These are phyloP conservation scores for Neonothopanus nambi DNA, from an alignment of 1,284 basidiomycete species.

Conservation along the genomic window DNA sequence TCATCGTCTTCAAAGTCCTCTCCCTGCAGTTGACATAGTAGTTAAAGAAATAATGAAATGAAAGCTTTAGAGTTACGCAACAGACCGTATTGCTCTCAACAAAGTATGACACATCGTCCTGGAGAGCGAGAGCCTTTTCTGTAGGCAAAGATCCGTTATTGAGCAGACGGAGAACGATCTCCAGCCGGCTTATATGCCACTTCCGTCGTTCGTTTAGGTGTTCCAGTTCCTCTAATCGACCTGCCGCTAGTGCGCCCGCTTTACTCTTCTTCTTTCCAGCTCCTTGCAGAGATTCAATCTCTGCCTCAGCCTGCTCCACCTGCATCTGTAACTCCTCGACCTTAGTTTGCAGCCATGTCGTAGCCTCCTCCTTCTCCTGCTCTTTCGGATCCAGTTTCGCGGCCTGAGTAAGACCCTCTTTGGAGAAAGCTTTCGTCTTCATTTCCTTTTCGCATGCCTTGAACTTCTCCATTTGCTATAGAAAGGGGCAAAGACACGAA, in stretches of 20 bases:
- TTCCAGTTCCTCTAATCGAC: conserved; percentile 84
- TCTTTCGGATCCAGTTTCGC: conserved; percentile 95
- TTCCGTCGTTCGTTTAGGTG: conserved; percentile 89
- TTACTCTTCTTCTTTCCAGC: conserved; percentile 87
- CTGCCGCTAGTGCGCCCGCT: conserved; percentile 56
- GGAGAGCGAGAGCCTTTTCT: conserved; percentile 81
- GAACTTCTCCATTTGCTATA: conserved; percentile 99
- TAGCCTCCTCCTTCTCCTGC: conserved; percentile 92
- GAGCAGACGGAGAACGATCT: conserved; percentile 90
- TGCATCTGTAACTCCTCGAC: conserved; percentile 95
- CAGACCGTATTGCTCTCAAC: conserved; percentile 93
- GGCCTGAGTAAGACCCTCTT: conserved; percentile 95
- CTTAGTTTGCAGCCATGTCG: conserved; percentile 82
- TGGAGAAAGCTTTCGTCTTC: conserved; percentile 99
- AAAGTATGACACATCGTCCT: conserved; percentile 97
- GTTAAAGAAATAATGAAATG: background rate
- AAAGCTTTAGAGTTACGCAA: conserved; percentile 23
- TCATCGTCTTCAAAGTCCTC: conserved; percentile 98
- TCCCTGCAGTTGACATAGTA: conserved; percentile 54
- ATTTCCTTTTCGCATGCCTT: conserved; percentile 99
- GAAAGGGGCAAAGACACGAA: conserved; percentile 22
- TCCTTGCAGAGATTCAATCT: conserved; percentile 88
- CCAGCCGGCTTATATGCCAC: conserved; percentile 94
- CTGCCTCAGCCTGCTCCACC: conserved; percentile 93
- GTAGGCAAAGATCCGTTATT: conserved; percentile 91